Evolutionary conservation across 2,329 filamentous ascomycete genomes (phyloP), one percentile per base, ranked within the genome.

Genomic region (Ceratocystis papillata): DNA sequence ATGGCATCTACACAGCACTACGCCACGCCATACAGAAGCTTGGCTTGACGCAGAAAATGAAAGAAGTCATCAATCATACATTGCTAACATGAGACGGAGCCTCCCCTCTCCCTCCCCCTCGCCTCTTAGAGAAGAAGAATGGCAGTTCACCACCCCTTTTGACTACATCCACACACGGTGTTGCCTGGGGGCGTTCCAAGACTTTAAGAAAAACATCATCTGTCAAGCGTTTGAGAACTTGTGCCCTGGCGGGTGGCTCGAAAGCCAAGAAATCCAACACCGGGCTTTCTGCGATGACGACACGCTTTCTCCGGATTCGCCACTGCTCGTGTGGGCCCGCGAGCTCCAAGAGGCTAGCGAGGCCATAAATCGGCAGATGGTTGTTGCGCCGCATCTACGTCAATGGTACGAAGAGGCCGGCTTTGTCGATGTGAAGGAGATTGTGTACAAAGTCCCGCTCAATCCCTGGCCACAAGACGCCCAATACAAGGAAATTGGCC

Each of bases 131-230:
- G 75, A 76, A 1, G 77, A 82, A 66, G 74, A 77, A 2, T 82
- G 80, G 80, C 76, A 78, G 55, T 81, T 78, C 72, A 79, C 80
- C 2, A 79, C 84, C 63, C 76, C 79, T 1, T 79, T 83, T 66
- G 81, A 83, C 70, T 83, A 80, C 69, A 79, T 83, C 55, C 81
- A 84, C 71, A 79, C 78, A 0, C 78, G 81, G 50, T 73, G 77
- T 45, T 80, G 79, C 0, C 71, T 77, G 8, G 80, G 79, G 22
- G 81, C 79, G 69, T 83, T 80, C 78, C 73, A 75, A 5, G 74
- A 78, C 65, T 80, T 80, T 70, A 76, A 79, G 64, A 70, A 70
- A 0, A 76, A 82, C 62, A 74, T 83, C 22, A 80, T 87, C 65
- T 73, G 74, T 41, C 80, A 80, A 68, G 79, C 80, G 3, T 82